Evolutionary conservation across 1,139 yeast species (phyloP).

Genomic region (Diutina siamensis): DNA sequence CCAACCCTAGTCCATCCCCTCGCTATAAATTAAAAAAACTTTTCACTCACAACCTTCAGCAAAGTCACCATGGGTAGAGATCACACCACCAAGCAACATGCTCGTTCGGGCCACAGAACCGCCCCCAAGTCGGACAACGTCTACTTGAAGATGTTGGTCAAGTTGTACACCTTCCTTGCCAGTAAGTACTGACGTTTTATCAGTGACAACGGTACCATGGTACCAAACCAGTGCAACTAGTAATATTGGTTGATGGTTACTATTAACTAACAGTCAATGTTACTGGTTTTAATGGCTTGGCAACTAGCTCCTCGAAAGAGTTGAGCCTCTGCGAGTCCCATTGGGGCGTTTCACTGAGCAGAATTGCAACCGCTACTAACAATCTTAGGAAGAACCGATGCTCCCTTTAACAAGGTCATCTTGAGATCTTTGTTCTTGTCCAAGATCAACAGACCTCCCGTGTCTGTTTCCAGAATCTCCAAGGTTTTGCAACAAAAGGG

Average conservation of each 20-base stretch:
- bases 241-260: slow-evolving; percentile 1
- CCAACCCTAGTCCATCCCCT: neutral
- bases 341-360: slow-evolving; percentile 42
- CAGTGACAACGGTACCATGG: slow-evolving; percentile 1
- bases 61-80: slow-evolving; percentile 78
- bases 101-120: slow-evolving; percentile 90
- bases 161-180: slow-evolving; percentile 97
- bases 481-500: slow-evolving; percentile 77
- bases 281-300: slow-evolving; percentile 6
- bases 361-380: slow-evolving; percentile 38
- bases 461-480: slow-evolving; percentile 84
- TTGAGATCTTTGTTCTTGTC: slow-evolving; percentile 92
- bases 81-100: slow-evolving; percentile 93
- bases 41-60: neutral
- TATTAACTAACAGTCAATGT: neutral
- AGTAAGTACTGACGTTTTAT: slow-evolving; percentile 51
- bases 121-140: slow-evolving; percentile 99
- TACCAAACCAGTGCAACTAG: slow-evolving; percentile 4
- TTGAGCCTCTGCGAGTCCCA: slow-evolving; percentile 6
- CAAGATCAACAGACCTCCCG: slow-evolving; percentile 99
- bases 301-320: slow-evolving; percentile 4
- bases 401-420: slow-evolving; percentile 96
- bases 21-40: neutral
- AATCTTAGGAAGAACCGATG: slow-evolving; percentile 82
- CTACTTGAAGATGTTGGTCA: slow-evolving; percentile 95